Percentiles rank a stretch among this genome's conserved stretches.
Conservation (phyloP, 2,329 filamentous ascomycete genomes). For the Paecilomyces variotii region DNA sequence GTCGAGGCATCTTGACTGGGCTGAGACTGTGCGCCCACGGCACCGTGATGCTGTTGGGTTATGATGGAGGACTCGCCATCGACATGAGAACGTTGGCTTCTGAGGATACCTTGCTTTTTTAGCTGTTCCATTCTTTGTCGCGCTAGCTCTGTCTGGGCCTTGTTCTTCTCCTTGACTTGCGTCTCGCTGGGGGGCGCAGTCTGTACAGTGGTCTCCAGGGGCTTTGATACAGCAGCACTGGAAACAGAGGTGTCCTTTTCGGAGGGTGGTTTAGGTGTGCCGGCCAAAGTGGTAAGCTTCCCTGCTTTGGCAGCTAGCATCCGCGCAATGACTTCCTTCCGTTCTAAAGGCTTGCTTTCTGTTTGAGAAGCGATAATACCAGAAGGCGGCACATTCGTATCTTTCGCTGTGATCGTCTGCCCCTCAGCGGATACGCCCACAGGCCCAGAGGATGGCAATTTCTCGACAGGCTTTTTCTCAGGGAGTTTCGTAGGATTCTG, state of each 20-base stretch:
- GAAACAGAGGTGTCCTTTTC: conserved; percentile 7
- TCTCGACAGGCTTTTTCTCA: neutral
- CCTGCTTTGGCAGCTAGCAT: conserved; percentile 65
- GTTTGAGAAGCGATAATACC: conserved; percentile 7
- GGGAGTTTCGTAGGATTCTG: neutral
- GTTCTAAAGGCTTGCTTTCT: conserved; percentile 47
- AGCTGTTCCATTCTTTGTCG: conserved; percentile 73
- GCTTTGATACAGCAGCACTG: conserved; percentile 5
- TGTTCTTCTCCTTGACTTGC: conserved; percentile 31
- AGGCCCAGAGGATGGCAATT: neutral
- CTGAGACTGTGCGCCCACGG: neutral
- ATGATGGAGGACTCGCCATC: neutral
- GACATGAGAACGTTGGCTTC: conserved; percentile 20
- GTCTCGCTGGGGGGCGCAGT: conserved; percentile 5
- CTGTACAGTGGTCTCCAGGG: neutral
- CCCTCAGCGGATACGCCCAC: neutral
- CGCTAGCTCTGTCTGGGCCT: conserved; percentile 65
- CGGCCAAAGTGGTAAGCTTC: conserved; percentile 31
- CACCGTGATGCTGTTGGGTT: neutral
- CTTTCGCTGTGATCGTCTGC: neutral
- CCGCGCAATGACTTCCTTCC: conserved; percentile 69
- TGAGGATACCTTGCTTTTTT: conserved; percentile 45
- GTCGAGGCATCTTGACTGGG: neutral
- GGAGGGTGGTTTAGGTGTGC: conserved; percentile 6
- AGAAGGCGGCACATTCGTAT: neutral